Evolutionary conservation across 129 eudicot genomes (phyloP).

Genomic region (Erigeron canadensis): DNA sequence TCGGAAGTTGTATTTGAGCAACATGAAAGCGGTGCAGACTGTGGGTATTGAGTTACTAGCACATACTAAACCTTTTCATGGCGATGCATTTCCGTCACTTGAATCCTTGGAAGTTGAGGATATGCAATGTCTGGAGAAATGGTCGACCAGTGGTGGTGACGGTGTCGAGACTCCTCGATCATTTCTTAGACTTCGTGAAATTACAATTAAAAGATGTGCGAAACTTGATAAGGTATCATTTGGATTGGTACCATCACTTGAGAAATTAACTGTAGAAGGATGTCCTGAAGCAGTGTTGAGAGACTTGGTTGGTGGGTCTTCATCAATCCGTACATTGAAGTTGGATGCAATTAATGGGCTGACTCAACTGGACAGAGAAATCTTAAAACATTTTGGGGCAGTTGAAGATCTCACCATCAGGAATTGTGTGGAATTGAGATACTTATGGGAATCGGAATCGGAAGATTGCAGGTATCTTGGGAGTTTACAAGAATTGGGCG

Average conservation of each 20-base stretch:
- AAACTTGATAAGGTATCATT: background rate
- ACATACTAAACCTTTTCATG: background rate
- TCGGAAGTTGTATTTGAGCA: background rate
- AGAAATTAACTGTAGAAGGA: background rate
- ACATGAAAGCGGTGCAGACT: background rate
- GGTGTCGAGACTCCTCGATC: background rate
- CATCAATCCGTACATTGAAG: background rate
- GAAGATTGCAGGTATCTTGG: no score
- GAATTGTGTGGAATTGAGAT: background rate
- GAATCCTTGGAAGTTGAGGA: background rate
- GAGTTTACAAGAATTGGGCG: no score
- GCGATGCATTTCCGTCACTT: background rate
- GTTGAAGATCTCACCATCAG: background rate
- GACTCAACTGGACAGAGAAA: background rate
- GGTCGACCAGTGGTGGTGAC: background rate
- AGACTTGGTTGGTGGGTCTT: background rate
- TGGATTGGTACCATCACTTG: background rate
- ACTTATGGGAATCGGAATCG: background rate
- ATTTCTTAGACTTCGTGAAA: background rate
- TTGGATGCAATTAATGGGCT: background rate
- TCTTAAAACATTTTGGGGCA: background rate
- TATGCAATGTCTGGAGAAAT: background rate
- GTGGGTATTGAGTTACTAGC: background rate
- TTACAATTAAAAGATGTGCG: background rate
- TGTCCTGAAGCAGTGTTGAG: background rate